Conservation (phyloP, 495 filamentous ascomycete species). For the Penicillium canescens region DNA sequence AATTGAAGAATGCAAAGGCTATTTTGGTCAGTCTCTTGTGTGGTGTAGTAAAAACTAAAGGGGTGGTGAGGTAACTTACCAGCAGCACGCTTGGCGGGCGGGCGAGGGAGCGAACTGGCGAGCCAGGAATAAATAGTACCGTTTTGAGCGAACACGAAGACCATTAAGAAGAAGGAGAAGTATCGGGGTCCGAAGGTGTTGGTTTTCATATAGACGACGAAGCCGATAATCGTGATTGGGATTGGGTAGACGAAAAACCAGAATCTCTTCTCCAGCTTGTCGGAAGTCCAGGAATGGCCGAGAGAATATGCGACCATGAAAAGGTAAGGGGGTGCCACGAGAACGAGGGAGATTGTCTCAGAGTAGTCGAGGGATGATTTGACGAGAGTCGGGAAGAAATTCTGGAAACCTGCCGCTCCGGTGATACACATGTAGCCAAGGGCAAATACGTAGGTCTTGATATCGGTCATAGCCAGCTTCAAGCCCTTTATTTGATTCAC, state of each 20-base stretch:
- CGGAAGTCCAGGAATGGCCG: conserved; percentile 45
- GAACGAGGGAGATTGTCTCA: conserved; percentile 44
- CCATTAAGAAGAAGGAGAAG: conserved; percentile 55
- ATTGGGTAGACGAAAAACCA: conserved; percentile 55
- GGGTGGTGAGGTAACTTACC: neutral
- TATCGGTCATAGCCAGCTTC: conserved; percentile 52
- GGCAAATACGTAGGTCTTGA: conserved; percentile 51
- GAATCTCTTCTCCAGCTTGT: conserved; percentile 46
- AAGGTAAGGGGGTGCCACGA: conserved; percentile 55
- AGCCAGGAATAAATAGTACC: conserved; percentile 57
- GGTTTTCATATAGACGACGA: conserved; percentile 52
- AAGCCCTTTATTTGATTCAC: conserved; percentile 50
- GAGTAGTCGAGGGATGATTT: conserved; percentile 42
- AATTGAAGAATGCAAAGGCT: conserved; percentile 57
- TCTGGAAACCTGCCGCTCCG: conserved; percentile 54
- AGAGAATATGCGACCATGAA: conserved; percentile 55
- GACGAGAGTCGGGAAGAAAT: conserved; percentile 55
- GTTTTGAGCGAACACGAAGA: conserved; percentile 55
- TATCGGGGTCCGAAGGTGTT: conserved; percentile 49
- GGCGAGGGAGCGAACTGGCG: conserved; percentile 50
- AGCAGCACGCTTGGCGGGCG: conserved; percentile 55
- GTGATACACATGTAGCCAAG: conserved; percentile 53
- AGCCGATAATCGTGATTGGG: conserved; percentile 50
- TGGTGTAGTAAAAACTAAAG: too few species aligned
- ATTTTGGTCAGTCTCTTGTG: neutral